Conservation (phyloP, 495 filamentous ascomycete genomes). For the Daldinia decipiens region DNA sequence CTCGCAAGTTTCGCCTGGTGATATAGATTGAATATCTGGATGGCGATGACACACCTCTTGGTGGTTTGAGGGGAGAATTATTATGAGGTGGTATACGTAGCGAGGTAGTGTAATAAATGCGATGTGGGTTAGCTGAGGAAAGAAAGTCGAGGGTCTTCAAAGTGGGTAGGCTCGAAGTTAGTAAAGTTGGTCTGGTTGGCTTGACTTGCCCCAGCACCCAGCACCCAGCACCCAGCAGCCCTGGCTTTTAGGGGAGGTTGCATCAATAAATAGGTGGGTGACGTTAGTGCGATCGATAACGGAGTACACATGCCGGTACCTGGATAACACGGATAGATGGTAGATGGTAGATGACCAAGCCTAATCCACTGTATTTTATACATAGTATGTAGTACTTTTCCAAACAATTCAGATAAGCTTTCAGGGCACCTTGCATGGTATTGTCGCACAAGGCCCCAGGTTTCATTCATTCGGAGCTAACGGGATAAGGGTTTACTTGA, state of each 20-base stretch:
- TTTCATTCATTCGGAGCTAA: constrained; percentile 11
- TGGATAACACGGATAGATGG: constrained; percentile 31
- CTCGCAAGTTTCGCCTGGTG: constrained; percentile 11
- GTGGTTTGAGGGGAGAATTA: constrained; percentile 8
- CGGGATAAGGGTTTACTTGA: background rate
- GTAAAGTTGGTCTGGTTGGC: background rate
- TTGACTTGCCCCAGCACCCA: no score
- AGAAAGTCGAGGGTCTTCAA: constrained; percentile 31
- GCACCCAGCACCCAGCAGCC: no score
- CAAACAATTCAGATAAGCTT: constrained; percentile 7
- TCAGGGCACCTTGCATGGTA: constrained; percentile 3
- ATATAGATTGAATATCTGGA: constrained; percentile 20
- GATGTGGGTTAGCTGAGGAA: constrained; percentile 1
- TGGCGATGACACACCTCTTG: constrained; percentile 19
- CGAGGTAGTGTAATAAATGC: background rate
- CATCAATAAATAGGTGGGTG: constrained; percentile 35
- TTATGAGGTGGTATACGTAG: background rate
- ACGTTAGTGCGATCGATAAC: constrained; percentile 41
- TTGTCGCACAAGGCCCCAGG: constrained; percentile 10
- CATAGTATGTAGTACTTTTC: background rate
- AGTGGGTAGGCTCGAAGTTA: constrained; percentile 28
- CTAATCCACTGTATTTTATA: background rate
- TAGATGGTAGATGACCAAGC: constrained; percentile 8
- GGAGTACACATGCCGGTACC: constrained; percentile 22
- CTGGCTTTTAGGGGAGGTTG: constrained; percentile 5